A percentile compares a stretch with the other conserved stretches of the same genome.
These are phyloP conservation scores for Vanrija pseudolonga DNA, from an alignment of 1,284 basidiomycete genomes.

Conservation along the genomic window DNA sequence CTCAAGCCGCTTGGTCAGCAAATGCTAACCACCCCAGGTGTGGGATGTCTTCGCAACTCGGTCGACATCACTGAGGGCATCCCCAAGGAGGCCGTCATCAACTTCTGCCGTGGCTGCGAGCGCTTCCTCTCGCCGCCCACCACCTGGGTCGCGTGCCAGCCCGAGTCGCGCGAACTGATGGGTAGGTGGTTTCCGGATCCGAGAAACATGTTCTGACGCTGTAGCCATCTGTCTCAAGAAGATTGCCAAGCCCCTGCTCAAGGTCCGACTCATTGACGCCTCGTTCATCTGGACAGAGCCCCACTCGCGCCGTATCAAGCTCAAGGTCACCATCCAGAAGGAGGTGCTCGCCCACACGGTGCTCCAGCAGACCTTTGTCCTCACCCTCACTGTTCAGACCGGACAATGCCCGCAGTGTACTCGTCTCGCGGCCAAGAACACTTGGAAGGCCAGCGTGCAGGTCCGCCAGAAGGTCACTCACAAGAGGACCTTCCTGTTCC, in stretches of 20 bases:
- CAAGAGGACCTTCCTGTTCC: slow-evolving; percentile 95
- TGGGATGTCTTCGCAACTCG: slow-evolving; percentile 51
- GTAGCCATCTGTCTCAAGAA: slow-evolving; percentile 81
- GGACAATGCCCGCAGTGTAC: slow-evolving; percentile 95
- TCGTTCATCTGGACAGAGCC: slow-evolving; percentile 99
- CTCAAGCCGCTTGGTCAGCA: slow-evolving; percentile 52
- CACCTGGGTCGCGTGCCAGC: slow-evolving; percentile 79
- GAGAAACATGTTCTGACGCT: not conserved
- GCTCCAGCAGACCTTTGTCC: slow-evolving; percentile 94
- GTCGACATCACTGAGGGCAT: slow-evolving; percentile 98
- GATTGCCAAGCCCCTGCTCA: slow-evolving; percentile 80
- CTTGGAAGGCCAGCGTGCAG: slow-evolving; percentile 96
- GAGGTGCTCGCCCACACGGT: slow-evolving; percentile 95
- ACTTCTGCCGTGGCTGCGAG: slow-evolving; percentile 94
- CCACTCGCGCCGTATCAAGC: slow-evolving; percentile 86
- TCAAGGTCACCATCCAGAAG: slow-evolving; percentile 97
- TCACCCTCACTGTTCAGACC: slow-evolving; percentile 92
- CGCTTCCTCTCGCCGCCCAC: slow-evolving; percentile 88
- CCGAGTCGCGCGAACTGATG: slow-evolving; percentile 89
- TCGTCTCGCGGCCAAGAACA: slow-evolving; percentile 93
- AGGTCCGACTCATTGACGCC: slow-evolving; percentile 93
- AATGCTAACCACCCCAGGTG: slow-evolving; percentile 21
- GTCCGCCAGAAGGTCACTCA: slow-evolving; percentile 96
- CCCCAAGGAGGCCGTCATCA: slow-evolving; percentile 92
- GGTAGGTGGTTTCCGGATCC: slow-evolving; percentile 42